A percentile compares a stretch with the other conserved stretches of the same genome.
These are phyloP conservation scores for Tuber melanosporum DNA, from an alignment of 495 filamentous ascomycete species.

Conservation along the genomic window DNA sequence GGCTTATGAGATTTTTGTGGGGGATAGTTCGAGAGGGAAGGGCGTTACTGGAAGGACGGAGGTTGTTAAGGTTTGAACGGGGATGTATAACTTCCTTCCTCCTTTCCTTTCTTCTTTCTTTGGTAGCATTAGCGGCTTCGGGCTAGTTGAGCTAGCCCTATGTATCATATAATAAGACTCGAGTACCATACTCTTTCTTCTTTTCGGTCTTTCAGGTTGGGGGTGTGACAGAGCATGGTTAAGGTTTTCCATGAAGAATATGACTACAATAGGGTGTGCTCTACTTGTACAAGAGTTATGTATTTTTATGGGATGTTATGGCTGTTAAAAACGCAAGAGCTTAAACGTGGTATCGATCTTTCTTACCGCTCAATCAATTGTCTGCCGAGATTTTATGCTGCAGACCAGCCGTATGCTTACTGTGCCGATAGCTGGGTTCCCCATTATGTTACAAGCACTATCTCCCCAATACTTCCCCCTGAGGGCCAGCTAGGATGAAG, in stretches of 20 bases:
- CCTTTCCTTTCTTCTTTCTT: neutral
- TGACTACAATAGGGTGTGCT: neutral
- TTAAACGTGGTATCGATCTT: neutral
- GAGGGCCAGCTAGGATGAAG: too few species aligned
- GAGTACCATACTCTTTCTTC: neutral
- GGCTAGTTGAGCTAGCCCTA: neutral
- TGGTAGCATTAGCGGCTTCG: neutral
- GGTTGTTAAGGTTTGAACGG: neutral
- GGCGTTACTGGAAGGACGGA: neutral
- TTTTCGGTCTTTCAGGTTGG: neutral
- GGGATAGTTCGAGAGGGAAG: constrained; percentile 51
- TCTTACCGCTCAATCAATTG: neutral
- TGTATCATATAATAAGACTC: neutral
- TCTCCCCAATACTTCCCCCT: neutral
- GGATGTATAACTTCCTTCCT: neutral
- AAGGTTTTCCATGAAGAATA: neutral
- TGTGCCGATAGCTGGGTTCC: neutral
- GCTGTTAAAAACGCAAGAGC: neutral
- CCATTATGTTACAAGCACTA: neutral
- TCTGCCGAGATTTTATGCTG: neutral
- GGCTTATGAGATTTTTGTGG: constrained; percentile 48
- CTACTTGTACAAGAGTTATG: neutral
- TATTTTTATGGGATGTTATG: neutral
- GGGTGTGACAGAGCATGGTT: neutral
- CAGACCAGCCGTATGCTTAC: neutral